Base-by-base conservation (phyloP, 306 rosid genomes). In the Comarum palustre region DNA sequence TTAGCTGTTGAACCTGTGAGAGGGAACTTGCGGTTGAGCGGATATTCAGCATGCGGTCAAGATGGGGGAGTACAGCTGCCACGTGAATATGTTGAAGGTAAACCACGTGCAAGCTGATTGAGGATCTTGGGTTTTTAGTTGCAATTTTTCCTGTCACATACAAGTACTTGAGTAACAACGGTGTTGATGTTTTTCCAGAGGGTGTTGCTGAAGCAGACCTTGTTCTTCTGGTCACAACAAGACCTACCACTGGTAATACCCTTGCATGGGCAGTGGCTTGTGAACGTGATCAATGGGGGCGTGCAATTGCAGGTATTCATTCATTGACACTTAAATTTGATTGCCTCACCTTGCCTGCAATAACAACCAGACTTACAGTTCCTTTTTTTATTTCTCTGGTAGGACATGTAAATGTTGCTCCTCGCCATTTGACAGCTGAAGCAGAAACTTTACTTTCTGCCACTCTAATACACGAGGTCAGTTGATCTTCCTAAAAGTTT, bases 241-340 rank as follows among this genome's bases (percentile, higher is more conserved):
- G 99, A 79, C 99, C 99, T 68, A 90, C 99, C 32, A 91, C 96
- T 51, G 96, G 99, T 66, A 95, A 90, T 67, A 95, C 97, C 11
- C 97, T 95, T 87, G 97, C 99, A 29, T 95, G 97, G 99, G 99
- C 97, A 38, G 99, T 95, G 79, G 99, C 99, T 80, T 95, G 97
- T 71, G 99, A 95, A 80, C 91, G 99, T 32, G 99, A 95, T 84
- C 99, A 95, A 76, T 95, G 99, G 99, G 99, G 99, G 41, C 99
- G 97, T 72, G 96, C 97, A 62, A 88, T 95, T 79, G 99, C 99
- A 65, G 99, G 99, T 92, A 74, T 47, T 79, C 73, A 46, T 81
- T 74, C 54, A 55, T 62, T 69, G 54, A 76, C 39, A 31, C 54
- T 71, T 66, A 34, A 72, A 41, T 74, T 22, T 54, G 57, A 27